phyloP scores from a whole-genome alignment of 23 red algal species.

The Gracilaria caudata region DNA sequence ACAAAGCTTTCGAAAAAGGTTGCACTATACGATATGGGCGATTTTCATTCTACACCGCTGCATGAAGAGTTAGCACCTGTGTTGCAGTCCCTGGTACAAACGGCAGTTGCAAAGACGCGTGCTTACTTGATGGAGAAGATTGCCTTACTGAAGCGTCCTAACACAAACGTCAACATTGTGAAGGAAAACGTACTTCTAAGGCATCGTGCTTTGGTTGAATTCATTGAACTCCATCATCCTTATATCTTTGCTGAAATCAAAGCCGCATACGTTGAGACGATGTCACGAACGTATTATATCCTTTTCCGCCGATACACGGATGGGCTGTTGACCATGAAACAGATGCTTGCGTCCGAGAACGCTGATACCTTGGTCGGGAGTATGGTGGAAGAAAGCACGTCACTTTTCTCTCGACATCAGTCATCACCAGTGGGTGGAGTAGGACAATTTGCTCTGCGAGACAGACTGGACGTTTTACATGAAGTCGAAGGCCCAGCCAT shows the following conservation, averaged over 20 bases:
- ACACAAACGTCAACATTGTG: conserved; percentile 98
- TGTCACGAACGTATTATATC: conserved; percentile 71
- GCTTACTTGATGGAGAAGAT: conserved; percentile 82
- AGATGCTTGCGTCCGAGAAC: conserved; percentile 53
- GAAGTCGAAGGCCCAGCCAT: conserved; percentile 75
- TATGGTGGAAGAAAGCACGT: conserved; percentile 26
- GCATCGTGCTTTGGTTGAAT: conserved; percentile 79
- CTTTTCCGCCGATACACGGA: conserved; percentile 85
- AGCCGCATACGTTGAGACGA: conserved; percentile 67
- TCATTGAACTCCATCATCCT: conserved; percentile 79
- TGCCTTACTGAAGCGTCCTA: conserved; percentile 77
- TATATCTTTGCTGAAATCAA: conserved; percentile 72
- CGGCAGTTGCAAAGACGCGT: conserved; percentile 67
- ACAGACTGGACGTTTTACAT: conserved; percentile 68
- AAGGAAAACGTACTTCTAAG: conserved; percentile 92
- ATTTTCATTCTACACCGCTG: conserved; percentile 62
- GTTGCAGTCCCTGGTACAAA: conserved; percentile 55
- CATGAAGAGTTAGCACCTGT: conserved; percentile 71
- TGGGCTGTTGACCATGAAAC: conserved; percentile 76
- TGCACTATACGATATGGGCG: conserved; percentile 70
- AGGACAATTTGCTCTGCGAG: conserved; percentile 62
- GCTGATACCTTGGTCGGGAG: conserved; percentile 68
- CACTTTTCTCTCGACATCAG: conserved; percentile 18
- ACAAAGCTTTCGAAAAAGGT: conserved; percentile 79
- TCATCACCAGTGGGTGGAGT: conserved; percentile 38